A percentile compares a stretch with the other conserved stretches of the same genome.
Evolutionary conservation across 1,284 basidiomycete genomes (phyloP).

Genomic region (Neotropicomus parvogracilis): DNA sequence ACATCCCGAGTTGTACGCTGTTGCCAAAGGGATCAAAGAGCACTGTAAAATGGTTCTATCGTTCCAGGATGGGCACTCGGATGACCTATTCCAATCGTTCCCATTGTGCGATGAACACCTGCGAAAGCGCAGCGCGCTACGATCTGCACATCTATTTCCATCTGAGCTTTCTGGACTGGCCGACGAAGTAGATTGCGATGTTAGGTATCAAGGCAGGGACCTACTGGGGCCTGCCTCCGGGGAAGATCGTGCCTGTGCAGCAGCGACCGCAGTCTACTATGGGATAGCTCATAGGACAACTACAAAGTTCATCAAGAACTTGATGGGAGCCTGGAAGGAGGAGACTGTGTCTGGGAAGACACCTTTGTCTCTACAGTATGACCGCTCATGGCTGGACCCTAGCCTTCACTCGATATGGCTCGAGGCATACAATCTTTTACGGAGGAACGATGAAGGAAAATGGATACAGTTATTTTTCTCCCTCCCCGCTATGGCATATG

Average conservation of each 20-base stretch:
- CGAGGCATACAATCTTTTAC: slow-evolving; percentile 31
- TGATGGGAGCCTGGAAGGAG: slow-evolving; percentile 11
- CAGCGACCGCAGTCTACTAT: slow-evolving; percentile 11
- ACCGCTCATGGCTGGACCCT: slow-evolving; percentile 20
- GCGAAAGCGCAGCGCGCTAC: slow-evolving; percentile 13
- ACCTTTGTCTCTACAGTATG: slow-evolving; percentile 20
- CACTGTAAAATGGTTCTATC: slow-evolving; percentile 23
- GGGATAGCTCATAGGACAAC: not conserved
- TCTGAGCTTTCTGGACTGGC: not conserved
- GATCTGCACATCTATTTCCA: slow-evolving; percentile 13
- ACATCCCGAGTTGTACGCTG: slow-evolving; percentile 30
- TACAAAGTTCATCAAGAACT: slow-evolving; percentile 1
- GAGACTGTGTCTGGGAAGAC: not conserved
- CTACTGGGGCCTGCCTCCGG: not conserved
- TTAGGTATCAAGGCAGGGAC: slow-evolving; percentile 20
- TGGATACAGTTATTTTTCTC: slow-evolving; percentile 32
- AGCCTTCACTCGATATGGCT: slow-evolving; percentile 30
- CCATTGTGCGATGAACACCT: slow-evolving; percentile 8
- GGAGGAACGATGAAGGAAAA: slow-evolving; percentile 8
- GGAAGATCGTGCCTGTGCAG: slow-evolving; percentile 17
- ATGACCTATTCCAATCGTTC: slow-evolving; percentile 3
- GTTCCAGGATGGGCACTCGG: slow-evolving; percentile 3
- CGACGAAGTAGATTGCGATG: slow-evolving; percentile 5
- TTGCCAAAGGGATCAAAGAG: slow-evolving; percentile 30
- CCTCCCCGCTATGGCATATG: slow-evolving; percentile 34